Base-by-base conservation (phyloP, 2,329 filamentous ascomycete genomes). In the Cercospora sp. region DNA sequence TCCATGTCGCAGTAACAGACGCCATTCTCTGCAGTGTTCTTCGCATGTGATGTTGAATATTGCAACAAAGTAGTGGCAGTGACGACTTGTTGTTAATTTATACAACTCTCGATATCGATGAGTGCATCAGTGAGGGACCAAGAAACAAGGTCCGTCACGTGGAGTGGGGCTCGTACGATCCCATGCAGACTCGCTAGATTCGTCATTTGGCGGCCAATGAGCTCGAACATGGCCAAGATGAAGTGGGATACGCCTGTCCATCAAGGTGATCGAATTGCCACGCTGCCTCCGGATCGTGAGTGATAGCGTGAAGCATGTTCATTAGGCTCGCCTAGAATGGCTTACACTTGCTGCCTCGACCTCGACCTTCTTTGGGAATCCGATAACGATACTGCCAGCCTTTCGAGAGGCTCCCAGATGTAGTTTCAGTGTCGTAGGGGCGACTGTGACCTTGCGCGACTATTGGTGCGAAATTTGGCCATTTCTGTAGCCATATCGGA, bases 1-100 rank as follows among this genome's bases (percentile, higher is more conserved):
- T 78, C 81, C 81, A 83, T 43, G 65, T 67, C 5, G 67, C 71
- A 51, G 64, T 45, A 59, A 70, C 62, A 4, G 67, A 43, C 32
- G 60, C 49, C 61, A 63, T 67, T 37, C 8, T 58, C 5, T 21
- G 26, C 26, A 63, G 21, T 49, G 55, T 49, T 10, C 57, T 37
- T 34, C 24, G n/a, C 34, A 60, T 59, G 32, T 43, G 26, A 53
- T 51, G 13, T 12, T 7, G 18, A 13, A 21, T 55, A n/a, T 32
- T 62, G 66, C 55, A 21, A 18, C 6, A 59, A 43, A 3, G 37
- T 37, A 21, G 18, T 53, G 12, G 55, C 53, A 30, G 49, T 10
- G 61, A 45, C 10, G 45, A 45, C 10, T 55, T 61, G 40, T 34
- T 43, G 6, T 26, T 53, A 32, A 64, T 40, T 34, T 62, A 64